Evolutionary conservation across 768 basidiomycete genomes (phyloP).

Genomic region (Strobilomyces echinocephalus): DNA sequence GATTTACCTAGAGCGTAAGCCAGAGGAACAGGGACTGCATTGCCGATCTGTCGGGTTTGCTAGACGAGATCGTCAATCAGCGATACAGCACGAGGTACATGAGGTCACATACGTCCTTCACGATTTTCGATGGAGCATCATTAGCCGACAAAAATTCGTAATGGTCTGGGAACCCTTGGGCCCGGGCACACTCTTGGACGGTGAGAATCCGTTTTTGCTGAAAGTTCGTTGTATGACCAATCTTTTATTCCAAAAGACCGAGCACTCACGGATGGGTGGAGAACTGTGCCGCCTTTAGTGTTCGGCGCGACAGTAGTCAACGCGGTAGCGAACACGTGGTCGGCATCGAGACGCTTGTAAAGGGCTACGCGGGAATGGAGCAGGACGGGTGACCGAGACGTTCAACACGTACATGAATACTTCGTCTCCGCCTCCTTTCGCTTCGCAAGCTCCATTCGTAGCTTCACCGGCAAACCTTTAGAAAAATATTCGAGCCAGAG

Average conservation of each 20-base stretch:
- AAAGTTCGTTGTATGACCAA: neutral
- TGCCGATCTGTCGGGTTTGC: conserved; percentile 77
- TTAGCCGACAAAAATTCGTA: conserved; percentile 57
- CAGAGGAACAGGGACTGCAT: conserved; percentile 71
- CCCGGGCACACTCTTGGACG: conserved; percentile 64
- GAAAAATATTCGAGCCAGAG: neutral
- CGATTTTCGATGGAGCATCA: conserved; percentile 28
- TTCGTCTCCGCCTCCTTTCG: conserved; percentile 22
- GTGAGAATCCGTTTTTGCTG: conserved; percentile 71
- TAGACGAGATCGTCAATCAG: conserved; percentile 25
- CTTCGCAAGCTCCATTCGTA: conserved; percentile 37
- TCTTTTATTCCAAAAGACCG: neutral
- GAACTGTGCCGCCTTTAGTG: conserved; percentile 40
- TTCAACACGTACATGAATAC: conserved; percentile 24
- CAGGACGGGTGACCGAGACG: neutral
- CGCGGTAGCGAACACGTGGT: conserved; percentile 57
- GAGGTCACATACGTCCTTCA: conserved; percentile 47
- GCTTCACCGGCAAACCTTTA: conserved; percentile 40
- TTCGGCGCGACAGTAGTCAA: conserved; percentile 53
- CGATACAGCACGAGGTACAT: neutral
- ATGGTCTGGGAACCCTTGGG: conserved; percentile 74
- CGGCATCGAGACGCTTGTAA: conserved; percentile 52
- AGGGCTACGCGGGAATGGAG: conserved; percentile 34
- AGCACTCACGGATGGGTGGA: conserved; percentile 43
- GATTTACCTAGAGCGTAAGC: conserved; percentile 56